Conservation (phyloP, 176 grass and related monocot species). For the Panicum miliaceum region DNA sequence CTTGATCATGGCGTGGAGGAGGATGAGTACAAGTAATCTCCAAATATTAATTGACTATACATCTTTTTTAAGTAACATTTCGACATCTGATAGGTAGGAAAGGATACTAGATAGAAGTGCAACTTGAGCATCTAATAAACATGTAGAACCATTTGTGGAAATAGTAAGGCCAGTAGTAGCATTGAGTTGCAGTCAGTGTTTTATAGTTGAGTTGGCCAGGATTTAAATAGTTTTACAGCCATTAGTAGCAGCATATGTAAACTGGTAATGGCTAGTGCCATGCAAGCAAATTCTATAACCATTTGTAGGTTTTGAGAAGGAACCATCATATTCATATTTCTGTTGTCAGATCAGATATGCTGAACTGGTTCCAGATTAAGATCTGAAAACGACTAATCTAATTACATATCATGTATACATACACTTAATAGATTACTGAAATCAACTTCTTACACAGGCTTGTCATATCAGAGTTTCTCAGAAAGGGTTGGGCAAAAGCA, state of each 20-base stretch:
- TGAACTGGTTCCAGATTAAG: background rate
- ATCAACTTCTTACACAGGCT: slow-evolving; percentile 61
- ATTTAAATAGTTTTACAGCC: background rate
- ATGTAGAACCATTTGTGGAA: slow-evolving; percentile 11
- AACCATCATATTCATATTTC: slow-evolving; percentile 23
- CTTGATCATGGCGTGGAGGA: slow-evolving; percentile 68
- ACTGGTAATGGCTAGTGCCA: slow-evolving; percentile 30
- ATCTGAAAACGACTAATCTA: background rate
- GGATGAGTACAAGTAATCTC: slow-evolving; percentile 75
- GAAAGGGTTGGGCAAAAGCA: slow-evolving; percentile 54
- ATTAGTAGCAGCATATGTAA: slow-evolving; percentile 12
- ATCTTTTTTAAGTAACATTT: slow-evolving; percentile 16
- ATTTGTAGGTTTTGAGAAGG: slow-evolving; percentile 11
- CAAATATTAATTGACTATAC: background rate
- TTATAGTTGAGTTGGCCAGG: background rate
- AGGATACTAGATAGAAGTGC: background rate
- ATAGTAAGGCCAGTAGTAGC: slow-evolving; percentile 22
- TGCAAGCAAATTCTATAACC: slow-evolving; percentile 5
- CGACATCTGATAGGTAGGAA: background rate
- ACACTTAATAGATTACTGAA: slow-evolving; percentile 31
- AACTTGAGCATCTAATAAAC: slow-evolving; percentile 20
- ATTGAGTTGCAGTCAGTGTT: slow-evolving; percentile 18
- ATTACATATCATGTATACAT: slow-evolving; percentile 16
- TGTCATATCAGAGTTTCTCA: slow-evolving; percentile 67
- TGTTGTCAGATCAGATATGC: slow-evolving; percentile 28